A percentile compares a stretch with the other conserved stretches of the same genome.
These are phyloP conservation scores for Backusella tarrabulga DNA, from an alignment of 192 early-diverging fungal genomes.

Conservation along the genomic window DNA sequence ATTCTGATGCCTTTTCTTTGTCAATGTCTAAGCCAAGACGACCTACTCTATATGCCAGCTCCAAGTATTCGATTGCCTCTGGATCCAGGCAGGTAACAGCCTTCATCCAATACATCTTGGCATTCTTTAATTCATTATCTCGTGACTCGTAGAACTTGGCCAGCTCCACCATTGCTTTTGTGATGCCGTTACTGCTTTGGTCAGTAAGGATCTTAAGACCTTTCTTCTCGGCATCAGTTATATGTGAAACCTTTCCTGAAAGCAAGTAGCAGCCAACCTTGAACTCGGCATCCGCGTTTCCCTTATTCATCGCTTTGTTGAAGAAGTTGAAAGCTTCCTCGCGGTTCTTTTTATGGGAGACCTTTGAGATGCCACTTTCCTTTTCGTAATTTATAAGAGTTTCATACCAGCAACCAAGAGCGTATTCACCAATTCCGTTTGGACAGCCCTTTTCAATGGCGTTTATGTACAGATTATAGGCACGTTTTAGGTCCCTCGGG, in stretches of 20 bases:
- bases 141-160: neutral
- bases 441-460: neutral
- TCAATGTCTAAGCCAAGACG: neutral
- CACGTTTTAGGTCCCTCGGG: neutral
- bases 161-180: neutral
- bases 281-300: neutral
- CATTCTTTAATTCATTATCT: neutral
- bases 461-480: neutral
- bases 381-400: neutral
- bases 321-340: neutral
- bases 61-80: neutral
- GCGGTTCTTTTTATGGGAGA: neutral
- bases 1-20: neutral
- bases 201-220: neutral
- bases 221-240: neutral
- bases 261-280: slow-evolving; percentile 1
- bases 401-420: slow-evolving; percentile 4
- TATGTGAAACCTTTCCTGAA: neutral
- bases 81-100: neutral
- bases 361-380: neutral
- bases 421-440: neutral
- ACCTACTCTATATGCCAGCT: neutral
- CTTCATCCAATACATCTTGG: neutral
- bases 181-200: neutral
- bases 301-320: neutral